Conservation (phyloP, 202 grass and related monocot species). For the Zizania palustris region DNA sequence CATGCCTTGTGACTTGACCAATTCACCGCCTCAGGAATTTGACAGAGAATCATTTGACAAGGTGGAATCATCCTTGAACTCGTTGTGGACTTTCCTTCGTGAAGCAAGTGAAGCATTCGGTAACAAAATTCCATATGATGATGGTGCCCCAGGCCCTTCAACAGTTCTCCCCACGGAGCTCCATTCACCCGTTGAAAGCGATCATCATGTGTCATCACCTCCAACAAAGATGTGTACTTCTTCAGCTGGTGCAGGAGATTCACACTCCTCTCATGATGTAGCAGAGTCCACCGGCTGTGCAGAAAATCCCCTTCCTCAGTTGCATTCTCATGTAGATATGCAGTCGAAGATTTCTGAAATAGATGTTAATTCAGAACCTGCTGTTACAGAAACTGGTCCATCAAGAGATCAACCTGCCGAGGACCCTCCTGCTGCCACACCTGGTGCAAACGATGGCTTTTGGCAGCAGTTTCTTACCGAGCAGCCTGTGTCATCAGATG, state of each 20-base stretch:
- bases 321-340: slow-evolving; percentile 41
- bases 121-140: slow-evolving; percentile 62
- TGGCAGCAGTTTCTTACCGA: slow-evolving; percentile 97
- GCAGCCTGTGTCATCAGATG: slow-evolving; percentile 57
- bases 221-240: slow-evolving; percentile 46
- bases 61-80: slow-evolving; percentile 88
- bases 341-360: slow-evolving; percentile 70
- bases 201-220: slow-evolving; percentile 34
- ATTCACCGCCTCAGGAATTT: slow-evolving; percentile 40
- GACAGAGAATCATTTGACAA: slow-evolving; percentile 76
- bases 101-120: slow-evolving; percentile 67
- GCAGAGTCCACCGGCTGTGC: slow-evolving; percentile 66
- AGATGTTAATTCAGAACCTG: slow-evolving; percentile 88
- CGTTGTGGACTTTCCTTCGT: slow-evolving; percentile 80
- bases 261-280: slow-evolving; percentile 56
- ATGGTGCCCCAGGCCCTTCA: slow-evolving; percentile 50
- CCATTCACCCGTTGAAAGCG: slow-evolving; percentile 69
- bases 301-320: slow-evolving; percentile 60
- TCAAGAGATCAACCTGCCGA: slow-evolving; percentile 51
- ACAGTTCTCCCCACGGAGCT: slow-evolving; percentile 65
- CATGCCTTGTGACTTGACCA: slow-evolving; percentile 34
- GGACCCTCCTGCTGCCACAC: slow-evolving; percentile 22
- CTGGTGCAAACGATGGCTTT: slow-evolving; percentile 80
- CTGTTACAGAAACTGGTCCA: slow-evolving; percentile 58
- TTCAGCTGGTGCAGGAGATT: slow-evolving; percentile 58